A percentile compares a stretch with the other conserved stretches of the same genome.
These are phyloP conservation scores for Annulohypoxylon nitens DNA, from an alignment of 495 filamentous ascomycete species.

Conservation along the genomic window DNA sequence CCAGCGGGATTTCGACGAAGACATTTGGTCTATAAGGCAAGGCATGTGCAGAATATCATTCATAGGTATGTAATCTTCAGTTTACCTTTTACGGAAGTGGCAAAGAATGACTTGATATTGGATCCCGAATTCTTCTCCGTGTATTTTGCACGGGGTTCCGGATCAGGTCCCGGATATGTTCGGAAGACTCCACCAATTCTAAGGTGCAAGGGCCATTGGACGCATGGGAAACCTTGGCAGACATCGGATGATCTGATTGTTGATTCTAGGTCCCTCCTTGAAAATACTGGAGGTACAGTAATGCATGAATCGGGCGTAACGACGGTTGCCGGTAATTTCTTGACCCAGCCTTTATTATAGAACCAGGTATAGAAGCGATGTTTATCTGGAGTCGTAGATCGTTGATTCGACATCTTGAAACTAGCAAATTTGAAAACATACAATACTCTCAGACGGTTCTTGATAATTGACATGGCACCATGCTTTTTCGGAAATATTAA, in stretches of 20 bases:
- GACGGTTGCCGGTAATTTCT: not conserved
- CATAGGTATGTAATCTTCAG: not conserved
- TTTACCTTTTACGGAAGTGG: not conserved
- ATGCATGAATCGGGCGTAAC: not conserved
- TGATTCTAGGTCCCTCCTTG: not conserved
- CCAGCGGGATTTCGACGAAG: not conserved
- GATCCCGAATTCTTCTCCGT: constrained; percentile 3
- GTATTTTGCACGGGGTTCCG: not conserved
- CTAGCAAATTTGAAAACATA: not conserved
- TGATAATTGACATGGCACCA: not conserved
- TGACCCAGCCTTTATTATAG: not conserved
- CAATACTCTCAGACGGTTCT: constrained; percentile 1
- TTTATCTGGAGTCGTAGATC: not conserved
- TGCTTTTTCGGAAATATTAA: not conserved
- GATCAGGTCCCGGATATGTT: not conserved
- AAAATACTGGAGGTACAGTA: not conserved
- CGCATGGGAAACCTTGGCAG: not conserved
- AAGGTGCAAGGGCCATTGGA: not conserved
- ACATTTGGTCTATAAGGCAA: too few relatives aligned
- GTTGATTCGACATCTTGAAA: not conserved
- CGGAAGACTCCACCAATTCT: not conserved
- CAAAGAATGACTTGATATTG: not conserved
- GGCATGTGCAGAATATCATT: not conserved
- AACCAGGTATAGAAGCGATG: not conserved
- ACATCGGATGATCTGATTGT: not conserved